Percentiles rank a stretch among this genome's conserved stretches.
Evolutionary conservation across 1,139 yeast species (phyloP).

Genomic region (Yamadazyma buinensis): DNA sequence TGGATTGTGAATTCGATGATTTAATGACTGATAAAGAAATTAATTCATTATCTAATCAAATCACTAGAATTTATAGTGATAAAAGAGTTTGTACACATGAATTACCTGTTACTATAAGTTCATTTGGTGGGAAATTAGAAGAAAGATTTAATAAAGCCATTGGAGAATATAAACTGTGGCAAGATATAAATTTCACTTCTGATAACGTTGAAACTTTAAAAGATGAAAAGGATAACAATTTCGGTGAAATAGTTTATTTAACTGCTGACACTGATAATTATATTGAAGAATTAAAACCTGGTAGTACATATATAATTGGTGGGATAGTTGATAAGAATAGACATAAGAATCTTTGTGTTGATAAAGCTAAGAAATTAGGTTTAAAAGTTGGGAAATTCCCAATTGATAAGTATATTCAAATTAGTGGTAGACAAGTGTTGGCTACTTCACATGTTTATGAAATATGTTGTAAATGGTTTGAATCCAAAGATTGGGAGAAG

Average conservation of each 20-base stretch:
- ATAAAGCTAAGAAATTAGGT: slow-evolving; percentile 75
- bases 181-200: slow-evolving; percentile 49
- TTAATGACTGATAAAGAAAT: slow-evolving; percentile 81
- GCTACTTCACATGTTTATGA: slow-evolving; percentile 96
- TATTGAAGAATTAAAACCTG: slow-evolving; percentile 58
- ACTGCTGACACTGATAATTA: slow-evolving; percentile 83
- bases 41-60: slow-evolving; percentile 72
- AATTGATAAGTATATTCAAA: slow-evolving; percentile 75
- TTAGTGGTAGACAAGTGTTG: slow-evolving; percentile 82
- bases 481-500: slow-evolving; percentile 72
- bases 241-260: slow-evolving; percentile 54
- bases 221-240: slow-evolving; percentile 15
- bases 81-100: slow-evolving; percentile 60
- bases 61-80: slow-evolving; percentile 77
- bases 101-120: slow-evolving; percentile 59
- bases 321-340: slow-evolving; percentile 97
- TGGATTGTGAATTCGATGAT: slow-evolving; percentile 91
- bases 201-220: slow-evolving; percentile 40
- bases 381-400: slow-evolving; percentile 78
- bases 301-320: slow-evolving; percentile 80
- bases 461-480: slow-evolving; percentile 76
- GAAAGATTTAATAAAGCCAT: slow-evolving; percentile 65
- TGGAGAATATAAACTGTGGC: slow-evolving; percentile 64
- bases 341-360: slow-evolving; percentile 74
- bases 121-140: slow-evolving; percentile 52